Base-by-base conservation (phyloP, 192 early-diverging fungal genomes). In the Coemansia sp. region DNA sequence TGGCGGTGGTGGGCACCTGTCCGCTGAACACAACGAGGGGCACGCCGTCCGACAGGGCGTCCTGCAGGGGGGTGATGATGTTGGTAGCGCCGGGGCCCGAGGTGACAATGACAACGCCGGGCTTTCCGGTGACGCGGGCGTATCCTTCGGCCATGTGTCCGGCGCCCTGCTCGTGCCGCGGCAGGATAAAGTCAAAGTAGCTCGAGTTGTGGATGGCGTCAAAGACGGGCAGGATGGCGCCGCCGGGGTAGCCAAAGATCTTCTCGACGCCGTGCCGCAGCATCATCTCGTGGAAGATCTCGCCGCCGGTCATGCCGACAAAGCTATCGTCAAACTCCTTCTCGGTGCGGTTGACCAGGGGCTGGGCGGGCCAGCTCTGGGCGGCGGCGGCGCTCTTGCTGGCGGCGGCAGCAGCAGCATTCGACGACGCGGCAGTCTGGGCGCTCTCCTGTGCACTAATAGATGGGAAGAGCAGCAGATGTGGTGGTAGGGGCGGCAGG, bases 201-300 rank as follows among this genome's bases (percentile, higher is more conserved):
- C 85, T 83, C 38, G 87, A 90, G 64, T 97, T 86, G 79, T 98
- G 83, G 69, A 98, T 98, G 35, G 96, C 96, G 72, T 98, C 96
- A 67, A 94, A 97, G 7, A 98, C 94, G 7, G 96, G 96, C 58
- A 98, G 80, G 67, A 98, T 98, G 6, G 96, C 96, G 33, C 96
- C 94, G 48, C 94, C 96, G 18, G 96, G 96, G 65, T 98, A 98
- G 13, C 96, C 96, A 82, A 98, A 98, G 34, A 98, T 79, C 49
- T 90, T 87, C 64, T 94, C 87, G 26, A 98, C 96, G 43, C 80
- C 82, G 41, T 95, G 92, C 33, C 91, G 79, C 46, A 94, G 72
- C 92, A 98, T 94, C 96, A 97, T 97, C 64, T 97, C 91, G 79
- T 98, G 96, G 64, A 98, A 95, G 67, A 98, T 97, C 72, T 97